These are phyloP conservation scores for Apiospora koreana DNA, from an alignment of 2,329 filamentous ascomycete species.

Conservation along the genomic window DNA sequence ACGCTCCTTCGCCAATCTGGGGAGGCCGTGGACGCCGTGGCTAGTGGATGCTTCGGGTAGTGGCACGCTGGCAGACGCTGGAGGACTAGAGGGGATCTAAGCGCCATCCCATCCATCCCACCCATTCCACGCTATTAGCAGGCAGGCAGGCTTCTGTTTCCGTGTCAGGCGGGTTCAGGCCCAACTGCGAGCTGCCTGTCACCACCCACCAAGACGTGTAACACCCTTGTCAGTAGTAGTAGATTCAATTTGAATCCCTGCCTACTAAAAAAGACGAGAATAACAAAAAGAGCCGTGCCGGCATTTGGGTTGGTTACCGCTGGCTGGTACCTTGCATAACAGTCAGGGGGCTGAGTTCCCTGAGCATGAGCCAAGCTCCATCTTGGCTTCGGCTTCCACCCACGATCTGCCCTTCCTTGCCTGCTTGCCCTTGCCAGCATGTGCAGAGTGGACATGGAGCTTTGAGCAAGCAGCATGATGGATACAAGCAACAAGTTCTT, in stretches of 20 bases:
- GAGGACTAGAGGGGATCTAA: not conserved
- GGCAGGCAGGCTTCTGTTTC: not conserved
- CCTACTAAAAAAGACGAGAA: too few relatives aligned
- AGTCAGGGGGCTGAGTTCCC: not conserved
- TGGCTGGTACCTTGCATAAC: constrained; percentile 4
- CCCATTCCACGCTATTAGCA: not conserved
- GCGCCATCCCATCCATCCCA: not conserved
- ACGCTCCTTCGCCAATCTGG: not conserved
- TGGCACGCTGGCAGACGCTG: too few relatives aligned
- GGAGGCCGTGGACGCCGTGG: too few relatives aligned
- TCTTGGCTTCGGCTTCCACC: not conserved
- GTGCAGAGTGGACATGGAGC: not conserved
- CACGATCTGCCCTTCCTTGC: not conserved
- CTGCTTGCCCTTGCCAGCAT: too few relatives aligned
- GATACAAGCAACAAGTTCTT: too few relatives aligned
- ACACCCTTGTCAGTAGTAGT: too few relatives aligned
- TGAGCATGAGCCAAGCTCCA: not conserved
- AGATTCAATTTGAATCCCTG: too few relatives aligned
- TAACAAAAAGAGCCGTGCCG: not conserved
- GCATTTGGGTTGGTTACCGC: not conserved
- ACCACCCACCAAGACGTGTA: not conserved
- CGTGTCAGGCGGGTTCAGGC: constrained; percentile 4
- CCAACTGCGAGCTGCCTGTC: not conserved
- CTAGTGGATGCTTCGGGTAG: too few relatives aligned
- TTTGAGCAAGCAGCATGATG: too few relatives aligned